Evolutionary conservation across 1,284 basidiomycete species (phyloP).

Genomic region (Sporisorium scitamineum): DNA sequence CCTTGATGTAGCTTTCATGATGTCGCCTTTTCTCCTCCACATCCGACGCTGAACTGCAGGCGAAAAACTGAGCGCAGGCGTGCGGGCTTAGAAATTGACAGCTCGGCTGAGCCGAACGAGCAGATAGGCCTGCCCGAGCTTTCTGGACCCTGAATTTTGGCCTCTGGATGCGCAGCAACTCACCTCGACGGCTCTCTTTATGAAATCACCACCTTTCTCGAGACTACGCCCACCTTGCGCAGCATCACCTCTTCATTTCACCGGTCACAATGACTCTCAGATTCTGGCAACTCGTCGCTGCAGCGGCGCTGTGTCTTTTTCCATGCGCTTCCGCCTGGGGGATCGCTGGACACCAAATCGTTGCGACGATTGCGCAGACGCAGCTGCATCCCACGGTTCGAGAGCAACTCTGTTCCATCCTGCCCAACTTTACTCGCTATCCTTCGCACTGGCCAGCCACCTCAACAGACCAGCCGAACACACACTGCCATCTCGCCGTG

Average conservation of each 20-base stretch:
- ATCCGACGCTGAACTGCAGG: too few species aligned
- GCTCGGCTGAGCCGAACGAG: slow-evolving; percentile 11
- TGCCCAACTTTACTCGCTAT: slow-evolving; percentile 71
- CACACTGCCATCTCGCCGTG: slow-evolving; percentile 71
- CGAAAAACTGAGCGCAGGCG: background rate
- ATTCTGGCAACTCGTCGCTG: background rate
- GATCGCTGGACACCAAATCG: slow-evolving; percentile 82
- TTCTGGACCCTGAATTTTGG: slow-evolving; percentile 24
- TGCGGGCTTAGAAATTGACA: too few species aligned
- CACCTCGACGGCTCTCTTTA: background rate
- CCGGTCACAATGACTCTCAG: slow-evolving; percentile 9
- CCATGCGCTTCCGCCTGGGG: slow-evolving; percentile 62
- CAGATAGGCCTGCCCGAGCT: background rate
- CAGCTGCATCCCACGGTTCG: slow-evolving; percentile 82
- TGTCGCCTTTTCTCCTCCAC: background rate
- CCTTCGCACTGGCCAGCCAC: slow-evolving; percentile 35
- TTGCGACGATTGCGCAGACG: slow-evolving; percentile 92
- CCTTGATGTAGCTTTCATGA: background rate
- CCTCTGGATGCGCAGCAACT: background rate
- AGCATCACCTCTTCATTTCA: background rate
- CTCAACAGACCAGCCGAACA: slow-evolving; percentile 12
- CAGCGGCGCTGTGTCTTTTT: slow-evolving; percentile 12
- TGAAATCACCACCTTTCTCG: slow-evolving; percentile 11
- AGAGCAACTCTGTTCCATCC: slow-evolving; percentile 77
- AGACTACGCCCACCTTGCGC: slow-evolving; percentile 6